phyloP scores from a whole-genome alignment of 345 rosid species.

The Turritis glabra region DNA sequence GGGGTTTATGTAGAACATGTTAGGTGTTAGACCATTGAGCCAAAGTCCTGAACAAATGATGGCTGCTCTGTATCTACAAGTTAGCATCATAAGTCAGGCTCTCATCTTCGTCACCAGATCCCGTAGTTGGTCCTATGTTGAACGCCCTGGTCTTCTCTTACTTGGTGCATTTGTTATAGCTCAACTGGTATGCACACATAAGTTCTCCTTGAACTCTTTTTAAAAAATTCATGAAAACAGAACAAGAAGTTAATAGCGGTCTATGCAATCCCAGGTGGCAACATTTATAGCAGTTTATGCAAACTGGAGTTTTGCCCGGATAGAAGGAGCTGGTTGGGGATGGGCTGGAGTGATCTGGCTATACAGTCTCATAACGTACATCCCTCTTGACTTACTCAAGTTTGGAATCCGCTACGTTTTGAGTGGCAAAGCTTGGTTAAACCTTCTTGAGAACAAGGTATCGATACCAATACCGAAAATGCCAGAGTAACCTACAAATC shows the following conservation, averaged over 20 bases:
- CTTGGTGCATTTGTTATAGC: constrained; percentile 61
- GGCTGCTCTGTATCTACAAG: constrained; percentile 88
- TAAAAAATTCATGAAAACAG: not conserved
- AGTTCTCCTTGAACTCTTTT: not conserved
- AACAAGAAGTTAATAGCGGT: not conserved
- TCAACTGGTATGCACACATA: constrained; percentile 59
- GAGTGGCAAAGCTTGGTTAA: constrained; percentile 90
- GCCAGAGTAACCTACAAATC: not conserved
- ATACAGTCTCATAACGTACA: constrained; percentile 65
- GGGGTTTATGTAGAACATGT: constrained; percentile 49
- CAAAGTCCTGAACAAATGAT: constrained; percentile 49
- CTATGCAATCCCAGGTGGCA: constrained; percentile 53
- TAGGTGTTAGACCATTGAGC: constrained; percentile 53
- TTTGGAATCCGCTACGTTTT: constrained; percentile 62
- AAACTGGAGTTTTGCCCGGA: constrained; percentile 67
- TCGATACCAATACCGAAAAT: not conserved
- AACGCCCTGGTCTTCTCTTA: constrained; percentile 78
- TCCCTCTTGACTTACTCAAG: constrained; percentile 81
- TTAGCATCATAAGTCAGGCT: constrained; percentile 86
- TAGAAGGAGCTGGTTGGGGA: constrained; percentile 85
- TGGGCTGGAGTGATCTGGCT: constrained; percentile 99
- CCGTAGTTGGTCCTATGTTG: constrained; percentile 81
- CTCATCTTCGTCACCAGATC: constrained; percentile 89
- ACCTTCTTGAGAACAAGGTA: constrained; percentile 82
- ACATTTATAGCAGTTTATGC: constrained; percentile 85